Conservation (phyloP, 805 yeast species). For the Yarrowia keelungensis region DNA sequence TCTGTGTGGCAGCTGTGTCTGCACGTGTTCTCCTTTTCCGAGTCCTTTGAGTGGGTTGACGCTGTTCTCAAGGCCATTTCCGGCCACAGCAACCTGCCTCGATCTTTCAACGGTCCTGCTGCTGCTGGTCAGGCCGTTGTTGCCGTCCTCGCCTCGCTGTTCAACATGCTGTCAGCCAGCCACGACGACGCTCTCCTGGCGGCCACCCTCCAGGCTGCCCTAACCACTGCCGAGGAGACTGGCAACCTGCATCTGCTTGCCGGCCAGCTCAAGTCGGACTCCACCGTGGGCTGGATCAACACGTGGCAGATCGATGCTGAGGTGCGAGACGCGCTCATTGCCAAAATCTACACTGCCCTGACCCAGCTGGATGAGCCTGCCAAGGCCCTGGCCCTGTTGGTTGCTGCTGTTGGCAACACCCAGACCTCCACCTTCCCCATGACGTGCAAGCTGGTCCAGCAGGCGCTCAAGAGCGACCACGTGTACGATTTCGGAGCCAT, state of each 20-base stretch:
- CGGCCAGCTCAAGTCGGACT: conserved; percentile 49
- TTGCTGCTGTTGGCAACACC: conserved; percentile 41
- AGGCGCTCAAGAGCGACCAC: conserved; percentile 44
- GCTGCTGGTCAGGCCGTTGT: conserved; percentile 46
- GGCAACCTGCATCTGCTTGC: conserved; percentile 49
- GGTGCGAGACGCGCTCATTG: conserved; percentile 45
- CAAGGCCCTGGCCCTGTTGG: conserved; percentile 44
- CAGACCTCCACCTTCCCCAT: conserved; percentile 40
- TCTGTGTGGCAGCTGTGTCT: conserved; percentile 52
- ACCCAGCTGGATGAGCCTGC: conserved; percentile 41
- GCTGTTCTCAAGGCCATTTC: conserved; percentile 48
- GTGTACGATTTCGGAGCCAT: conserved; percentile 48
- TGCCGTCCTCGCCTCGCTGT: conserved; percentile 51
- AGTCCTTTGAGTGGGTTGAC: conserved; percentile 46
- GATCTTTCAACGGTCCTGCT: conserved; percentile 40
- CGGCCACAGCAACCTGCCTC: conserved; percentile 23
- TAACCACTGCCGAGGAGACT: conserved; percentile 50
- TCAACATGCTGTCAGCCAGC: conserved; percentile 50
- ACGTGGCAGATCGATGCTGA: conserved; percentile 49
- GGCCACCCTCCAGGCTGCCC: conserved; percentile 48
- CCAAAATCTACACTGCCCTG: conserved; percentile 45
- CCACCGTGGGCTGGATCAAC: conserved; percentile 51
- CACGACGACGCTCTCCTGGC: conserved; percentile 46
- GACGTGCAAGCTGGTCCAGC: conserved; percentile 45
- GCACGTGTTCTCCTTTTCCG: conserved; percentile 49